Percentiles rank a stretch among this genome's conserved stretches.
Conservation (phyloP, 305 asterid genomes). For the Fraxinus nigra region DNA sequence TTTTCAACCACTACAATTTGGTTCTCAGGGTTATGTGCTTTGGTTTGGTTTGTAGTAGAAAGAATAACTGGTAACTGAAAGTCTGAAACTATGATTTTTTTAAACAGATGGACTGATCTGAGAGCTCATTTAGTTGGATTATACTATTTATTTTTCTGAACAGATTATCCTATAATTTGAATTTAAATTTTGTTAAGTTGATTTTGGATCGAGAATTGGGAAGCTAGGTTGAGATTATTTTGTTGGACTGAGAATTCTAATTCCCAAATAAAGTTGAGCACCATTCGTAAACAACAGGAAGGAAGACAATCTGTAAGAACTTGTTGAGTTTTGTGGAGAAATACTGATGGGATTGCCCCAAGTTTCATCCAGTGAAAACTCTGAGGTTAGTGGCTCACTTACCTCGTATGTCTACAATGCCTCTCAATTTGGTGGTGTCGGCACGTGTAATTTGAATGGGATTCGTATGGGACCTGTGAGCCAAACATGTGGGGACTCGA, state of each 20-base stretch:
- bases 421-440: conserved; percentile 29
- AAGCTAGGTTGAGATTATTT: not conserved
- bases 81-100: not conserved
- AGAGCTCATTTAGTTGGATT: not conserved
- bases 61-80: conserved; percentile 11
- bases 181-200: not conserved
- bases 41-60: conserved; percentile 11
- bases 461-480: conserved; percentile 27
- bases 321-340: conserved; percentile 4
- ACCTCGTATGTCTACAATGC: conserved; percentile 32
- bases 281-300: not conserved
- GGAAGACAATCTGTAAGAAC: not conserved
- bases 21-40: conserved; percentile 9
- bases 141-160: conserved; percentile 1
- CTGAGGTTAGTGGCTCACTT: conserved; percentile 35
- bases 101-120: conserved; percentile 18
- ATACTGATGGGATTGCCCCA: conserved; percentile 63
- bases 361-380: conserved; percentile 41
- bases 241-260: conserved; percentile 7
- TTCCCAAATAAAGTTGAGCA: not conserved
- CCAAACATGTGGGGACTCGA: conserved; percentile 30
- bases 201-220: not conserved
- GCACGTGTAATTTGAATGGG: conserved; percentile 34
- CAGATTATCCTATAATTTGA: not conserved
- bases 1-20: not conserved